Percentiles rank a stretch among this genome's conserved stretches.
Conservation (phyloP, 768 basidiomycete species). For the Tylopilus sp. region DNA sequence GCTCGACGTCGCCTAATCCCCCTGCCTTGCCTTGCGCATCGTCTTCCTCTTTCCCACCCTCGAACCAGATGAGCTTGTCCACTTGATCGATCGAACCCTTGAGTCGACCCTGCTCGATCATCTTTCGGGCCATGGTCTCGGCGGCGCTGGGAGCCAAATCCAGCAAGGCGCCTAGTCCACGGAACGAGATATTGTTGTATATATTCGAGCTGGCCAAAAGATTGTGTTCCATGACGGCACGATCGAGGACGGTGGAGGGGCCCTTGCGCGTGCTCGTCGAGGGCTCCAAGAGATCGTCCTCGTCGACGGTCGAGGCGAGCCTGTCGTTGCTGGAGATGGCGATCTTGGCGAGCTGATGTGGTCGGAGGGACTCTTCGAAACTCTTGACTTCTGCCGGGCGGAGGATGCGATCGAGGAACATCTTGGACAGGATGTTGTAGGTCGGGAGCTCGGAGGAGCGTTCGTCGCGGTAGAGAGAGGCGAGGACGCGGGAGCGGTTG, state of each 20-base stretch:
- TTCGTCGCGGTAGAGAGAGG: constrained; percentile 92
- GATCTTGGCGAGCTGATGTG: constrained; percentile 93
- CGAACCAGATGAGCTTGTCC: constrained; percentile 91
- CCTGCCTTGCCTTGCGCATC: constrained; percentile 94
- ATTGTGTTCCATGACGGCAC: constrained; percentile 99
- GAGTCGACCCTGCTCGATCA: constrained; percentile 97
- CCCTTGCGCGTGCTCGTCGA: constrained; percentile 77
- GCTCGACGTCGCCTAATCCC: constrained; percentile 83
- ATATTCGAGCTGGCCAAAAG: constrained; percentile 94
- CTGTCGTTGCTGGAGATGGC: constrained; percentile 80
- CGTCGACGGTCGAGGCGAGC: constrained; percentile 63
- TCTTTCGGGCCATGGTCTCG: constrained; percentile 95
- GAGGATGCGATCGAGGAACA: constrained; percentile 98
- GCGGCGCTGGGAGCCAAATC: constrained; percentile 90
- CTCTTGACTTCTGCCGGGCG: constrained; percentile 84
- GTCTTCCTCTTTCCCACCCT: constrained; percentile 81
- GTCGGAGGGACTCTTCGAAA: constrained; percentile 82
- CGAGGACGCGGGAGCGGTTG: constrained; percentile 88
- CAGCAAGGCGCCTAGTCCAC: constrained; percentile 85
- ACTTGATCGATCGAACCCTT: constrained; percentile 96
- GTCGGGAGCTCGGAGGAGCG: constrained; percentile 75
- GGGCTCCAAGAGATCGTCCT: constrained; percentile 52
- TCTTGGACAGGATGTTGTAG: constrained; percentile 91
- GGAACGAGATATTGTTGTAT: constrained; percentile 96
- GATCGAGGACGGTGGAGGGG: constrained; percentile 92